A percentile compares a stretch with the other conserved stretches of the same genome.
Evolutionary conservation across 768 basidiomycete genomes (phyloP).

Genomic region (Agrocybe chaxingu): DNA sequence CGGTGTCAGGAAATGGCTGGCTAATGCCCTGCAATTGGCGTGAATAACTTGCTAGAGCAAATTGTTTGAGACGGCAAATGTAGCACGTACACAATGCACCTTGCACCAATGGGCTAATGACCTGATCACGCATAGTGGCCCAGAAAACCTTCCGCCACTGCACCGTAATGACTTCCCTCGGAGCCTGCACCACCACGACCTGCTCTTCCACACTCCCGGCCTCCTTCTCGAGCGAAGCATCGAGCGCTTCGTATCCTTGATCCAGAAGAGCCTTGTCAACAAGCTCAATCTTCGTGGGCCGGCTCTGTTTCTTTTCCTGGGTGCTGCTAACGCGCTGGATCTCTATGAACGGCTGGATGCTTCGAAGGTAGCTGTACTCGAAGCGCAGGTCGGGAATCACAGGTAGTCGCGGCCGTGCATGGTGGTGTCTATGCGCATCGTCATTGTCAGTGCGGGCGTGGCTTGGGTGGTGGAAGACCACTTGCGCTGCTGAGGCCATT

Average conservation of each 20-base stretch:
- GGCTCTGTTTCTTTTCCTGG: not conserved
- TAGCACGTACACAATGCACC: conserved; percentile 56
- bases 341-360: conserved; percentile 51
- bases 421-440: conserved; percentile 12
- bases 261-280: conserved; percentile 14
- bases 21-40: conserved; percentile 35
- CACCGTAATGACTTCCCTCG: conserved; percentile 35
- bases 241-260: conserved; percentile 29
- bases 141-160: conserved; percentile 60
- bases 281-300: conserved; percentile 7
- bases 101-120: conserved; percentile 65
- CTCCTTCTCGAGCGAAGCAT: conserved; percentile 17
- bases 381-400: conserved; percentile 73
- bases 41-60: not conserved
- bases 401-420: conserved; percentile 38
- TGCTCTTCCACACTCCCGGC: conserved; percentile 6
- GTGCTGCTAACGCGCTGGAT: conserved; percentile 24
- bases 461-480: conserved; percentile 21
- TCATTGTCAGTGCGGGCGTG: conserved; percentile 14
- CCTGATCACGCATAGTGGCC: conserved; percentile 66
- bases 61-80: not conserved
- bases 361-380: conserved; percentile 67
- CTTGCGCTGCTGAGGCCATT: conserved; percentile 15
- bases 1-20: conserved; percentile 42
- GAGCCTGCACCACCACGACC: not conserved